phyloP scores from a whole-genome alignment of 2,329 filamentous ascomycete species.

The Fusarium annulatum region DNA sequence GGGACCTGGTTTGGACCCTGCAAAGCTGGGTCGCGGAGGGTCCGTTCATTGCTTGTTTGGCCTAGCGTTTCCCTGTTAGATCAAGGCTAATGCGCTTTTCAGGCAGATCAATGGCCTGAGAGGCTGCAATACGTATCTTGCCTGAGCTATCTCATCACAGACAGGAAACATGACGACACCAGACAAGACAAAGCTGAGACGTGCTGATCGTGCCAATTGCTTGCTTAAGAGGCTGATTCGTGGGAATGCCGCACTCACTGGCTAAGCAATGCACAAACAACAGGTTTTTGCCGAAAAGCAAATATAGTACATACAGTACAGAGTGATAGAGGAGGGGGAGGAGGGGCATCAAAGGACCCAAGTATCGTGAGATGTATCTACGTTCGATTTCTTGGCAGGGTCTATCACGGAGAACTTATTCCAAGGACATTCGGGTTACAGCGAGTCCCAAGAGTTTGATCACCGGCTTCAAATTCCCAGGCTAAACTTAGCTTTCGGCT shows the following conservation, averaged over 20 bases:
- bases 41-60: conserved; percentile 26
- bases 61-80: conserved; percentile 36
- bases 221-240: conserved; percentile 23
- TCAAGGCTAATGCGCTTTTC: conserved; percentile 42
- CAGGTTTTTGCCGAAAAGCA: conserved; percentile 30
- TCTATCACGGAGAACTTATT: conserved; percentile 7
- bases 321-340: conserved; percentile 2
- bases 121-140: conserved; percentile 27
- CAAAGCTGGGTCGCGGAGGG: conserved; percentile 38
- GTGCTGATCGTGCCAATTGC: conserved; percentile 29
- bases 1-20: conserved; percentile 40
- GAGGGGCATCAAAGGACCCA: conserved; percentile 20
- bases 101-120: conserved; percentile 37
- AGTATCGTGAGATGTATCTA: conserved; percentile 7
- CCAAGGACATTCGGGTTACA: conserved; percentile 5
- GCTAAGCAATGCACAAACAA: conserved; percentile 22
- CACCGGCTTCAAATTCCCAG: conserved; percentile 8
- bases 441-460: conserved; percentile 4
- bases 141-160: conserved; percentile 17
- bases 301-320: background rate
- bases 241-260: conserved; percentile 21
- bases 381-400: conserved; percentile 10
- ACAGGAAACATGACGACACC: conserved; percentile 32
- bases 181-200: conserved; percentile 21
- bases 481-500: conserved; percentile 11